Evolutionary conservation across 1,284 basidiomycete genomes (phyloP), one percentile per base, ranked within the genome.

Genomic region (Hemileia vastatrix): DNA sequence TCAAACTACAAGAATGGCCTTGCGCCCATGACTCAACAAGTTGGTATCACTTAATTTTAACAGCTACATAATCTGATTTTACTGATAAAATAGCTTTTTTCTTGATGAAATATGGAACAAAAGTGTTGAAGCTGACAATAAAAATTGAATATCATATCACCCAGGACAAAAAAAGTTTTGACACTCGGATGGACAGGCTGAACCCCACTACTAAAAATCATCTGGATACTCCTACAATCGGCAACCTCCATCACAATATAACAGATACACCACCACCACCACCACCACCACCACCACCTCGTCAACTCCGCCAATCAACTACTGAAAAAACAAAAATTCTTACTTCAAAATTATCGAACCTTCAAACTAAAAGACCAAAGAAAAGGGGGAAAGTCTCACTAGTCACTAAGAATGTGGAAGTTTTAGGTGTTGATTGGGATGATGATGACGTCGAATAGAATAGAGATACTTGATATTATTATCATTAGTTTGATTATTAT

Each of bases 401-500:
- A 18, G 59, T 24, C 2, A 21, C 24, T 31, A 43, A 61, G 24
- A 40, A 61, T 33, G 23, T 61, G 11, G 59, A 61, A 49, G 59
- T 61, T n/a, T 11, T 40, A 6, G 59, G 59, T n/a, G 59, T 61
- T 13, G 32, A 27, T 32, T 61, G 59, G 59, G 59, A 54, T 54
- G 59, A 61, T 54, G 45, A 24, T 49, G 43, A 47, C 27, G 59
- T n/a, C n/a, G n/a, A n/a, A n/a, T n/a, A n/a, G n/a, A n/a, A n/a
- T n/a, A n/a, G n/a, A n/a, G n/a, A n/a, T n/a, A n/a, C n/a, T n/a
- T n/a, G n/a, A n/a, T n/a, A n/a, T n/a, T n/a, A n/a, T n/a, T n/a
- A n/a, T n/a, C n/a, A n/a, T n/a, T n/a, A n/a, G n/a, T n/a, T n/a
- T n/a, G n/a, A n/a, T n/a, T n/a, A n/a, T n/a, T n/a, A n/a, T n/a